Conservation (phyloP, 1,284 basidiomycete genomes). For the Testicularia cyperi region DNA sequence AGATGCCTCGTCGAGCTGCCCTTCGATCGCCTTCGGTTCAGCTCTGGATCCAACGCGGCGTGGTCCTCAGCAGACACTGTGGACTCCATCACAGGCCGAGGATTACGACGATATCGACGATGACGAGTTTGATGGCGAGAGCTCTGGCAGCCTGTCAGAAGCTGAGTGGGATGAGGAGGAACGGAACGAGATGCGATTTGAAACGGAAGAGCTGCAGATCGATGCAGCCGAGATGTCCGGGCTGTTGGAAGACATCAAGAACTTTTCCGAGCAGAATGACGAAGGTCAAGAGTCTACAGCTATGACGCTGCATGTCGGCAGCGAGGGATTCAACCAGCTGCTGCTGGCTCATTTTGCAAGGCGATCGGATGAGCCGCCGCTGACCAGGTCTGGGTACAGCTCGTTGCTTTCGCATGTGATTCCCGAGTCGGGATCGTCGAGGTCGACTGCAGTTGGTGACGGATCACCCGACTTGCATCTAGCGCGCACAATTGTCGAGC, state of each 20-base stretch:
- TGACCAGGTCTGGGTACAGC: conserved; percentile 32
- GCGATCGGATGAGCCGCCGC: conserved; percentile 14
- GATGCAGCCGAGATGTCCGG: conserved; percentile 13
- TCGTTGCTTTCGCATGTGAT: conserved; percentile 7
- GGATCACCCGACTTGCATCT: conserved; percentile 8
- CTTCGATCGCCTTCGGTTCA: not conserved
- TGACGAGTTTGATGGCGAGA: not conserved
- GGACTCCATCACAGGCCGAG: too few species aligned
- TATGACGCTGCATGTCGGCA: conserved; percentile 13
- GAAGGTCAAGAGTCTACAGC: conserved; percentile 1
- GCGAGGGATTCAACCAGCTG: conserved; percentile 27
- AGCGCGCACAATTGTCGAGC: conserved; percentile 7
- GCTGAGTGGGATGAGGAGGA: not conserved
- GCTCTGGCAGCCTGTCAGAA: too few species aligned
- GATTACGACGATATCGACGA: too few species aligned
- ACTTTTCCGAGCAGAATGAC: conserved; percentile 1
- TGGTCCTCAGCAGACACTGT: too few species aligned
- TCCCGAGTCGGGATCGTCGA: not conserved
- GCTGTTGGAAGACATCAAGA: conserved; percentile 13
- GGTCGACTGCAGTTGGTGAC: too few species aligned
- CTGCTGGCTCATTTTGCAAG: conserved; percentile 36
- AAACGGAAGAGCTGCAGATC: too few species aligned
- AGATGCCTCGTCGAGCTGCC: too few species aligned
- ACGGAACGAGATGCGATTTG: too few species aligned
- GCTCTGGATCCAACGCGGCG: too few species aligned